phyloP scores from a whole-genome alignment of 2,329 filamentous ascomycete genomes.

The Cercospora sesami region DNA sequence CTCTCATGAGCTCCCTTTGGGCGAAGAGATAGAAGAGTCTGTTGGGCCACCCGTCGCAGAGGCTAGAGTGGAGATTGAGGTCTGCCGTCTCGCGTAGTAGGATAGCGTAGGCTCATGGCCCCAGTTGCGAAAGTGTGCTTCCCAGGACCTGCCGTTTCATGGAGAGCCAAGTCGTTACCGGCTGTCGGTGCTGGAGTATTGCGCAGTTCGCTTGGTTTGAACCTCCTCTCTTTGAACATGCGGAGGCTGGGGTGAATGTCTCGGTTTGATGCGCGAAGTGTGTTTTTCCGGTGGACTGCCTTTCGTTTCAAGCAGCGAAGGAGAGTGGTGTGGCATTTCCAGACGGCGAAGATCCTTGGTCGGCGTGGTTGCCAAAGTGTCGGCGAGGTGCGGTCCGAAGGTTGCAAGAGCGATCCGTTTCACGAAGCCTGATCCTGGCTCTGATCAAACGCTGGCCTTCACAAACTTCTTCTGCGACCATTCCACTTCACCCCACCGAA shows the following conservation, averaged over 20 bases:
- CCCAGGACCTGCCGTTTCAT: background rate
- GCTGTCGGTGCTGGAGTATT: background rate
- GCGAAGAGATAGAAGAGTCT: background rate
- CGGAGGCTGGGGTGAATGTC: no score
- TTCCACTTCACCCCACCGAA: background rate
- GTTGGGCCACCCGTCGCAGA: background rate
- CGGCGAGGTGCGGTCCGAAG: background rate
- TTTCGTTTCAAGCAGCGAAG: background rate
- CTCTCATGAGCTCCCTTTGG: background rate
- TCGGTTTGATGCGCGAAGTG: no score
- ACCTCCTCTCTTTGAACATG: no score
- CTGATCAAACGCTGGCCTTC: background rate
- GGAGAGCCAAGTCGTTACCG: background rate
- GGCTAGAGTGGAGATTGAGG: background rate
- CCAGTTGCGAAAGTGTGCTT: no score
- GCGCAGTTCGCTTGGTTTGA: background rate
- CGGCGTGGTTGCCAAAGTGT: background rate
- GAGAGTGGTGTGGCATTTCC: background rate
- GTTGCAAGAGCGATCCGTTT: background rate
- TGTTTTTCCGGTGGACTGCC: no score
- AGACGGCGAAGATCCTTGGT: background rate
- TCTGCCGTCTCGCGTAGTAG: background rate
- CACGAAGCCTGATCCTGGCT: background rate
- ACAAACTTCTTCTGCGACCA: background rate
- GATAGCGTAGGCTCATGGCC: background rate